Percentiles rank a stretch among this genome's conserved stretches.
These are phyloP conservation scores for Craspedostauros australis DNA, from an alignment of 108 stramenopile species.

Conservation along the genomic window DNA sequence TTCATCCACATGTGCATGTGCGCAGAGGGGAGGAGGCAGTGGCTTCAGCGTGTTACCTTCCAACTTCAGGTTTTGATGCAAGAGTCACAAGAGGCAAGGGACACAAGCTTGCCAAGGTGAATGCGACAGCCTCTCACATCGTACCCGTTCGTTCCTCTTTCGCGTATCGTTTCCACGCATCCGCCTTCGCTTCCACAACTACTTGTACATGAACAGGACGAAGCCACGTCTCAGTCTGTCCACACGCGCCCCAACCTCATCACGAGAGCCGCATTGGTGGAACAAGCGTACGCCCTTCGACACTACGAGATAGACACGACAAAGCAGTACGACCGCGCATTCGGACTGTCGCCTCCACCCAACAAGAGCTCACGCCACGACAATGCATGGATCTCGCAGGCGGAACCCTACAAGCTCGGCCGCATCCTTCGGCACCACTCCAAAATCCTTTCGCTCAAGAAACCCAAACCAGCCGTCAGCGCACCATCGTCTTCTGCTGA, in stretches of 20 bases:
- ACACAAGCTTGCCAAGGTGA: too few species aligned
- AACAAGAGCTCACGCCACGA: background rate
- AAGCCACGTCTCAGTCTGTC: slow-evolving; percentile 43
- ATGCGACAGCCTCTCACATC: too few species aligned
- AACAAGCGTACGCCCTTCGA: slow-evolving; percentile 49
- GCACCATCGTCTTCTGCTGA: background rate
- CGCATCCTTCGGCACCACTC: slow-evolving; percentile 53
- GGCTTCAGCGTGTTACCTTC: too few species aligned
- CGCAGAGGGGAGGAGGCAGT: too few species aligned
- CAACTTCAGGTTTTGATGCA: too few species aligned
- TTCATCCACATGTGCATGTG: too few species aligned
- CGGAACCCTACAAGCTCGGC: too few species aligned
- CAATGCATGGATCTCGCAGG: slow-evolving; percentile 6
- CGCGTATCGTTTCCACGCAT: background rate
- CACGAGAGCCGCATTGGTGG: slow-evolving; percentile 53
- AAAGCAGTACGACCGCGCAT: slow-evolving; percentile 25
- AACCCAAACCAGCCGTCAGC: too few species aligned
- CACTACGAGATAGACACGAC: slow-evolving; percentile 42
- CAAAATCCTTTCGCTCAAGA: slow-evolving; percentile 62
- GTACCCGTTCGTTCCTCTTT: slow-evolving; percentile 1
- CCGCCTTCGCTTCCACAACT: background rate
- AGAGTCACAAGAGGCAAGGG: too few species aligned
- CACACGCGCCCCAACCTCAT: slow-evolving; percentile 50
- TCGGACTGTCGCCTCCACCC: slow-evolving; percentile 5
- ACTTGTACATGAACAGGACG: slow-evolving; percentile 36